These are phyloP conservation scores for Aspergillus sp. DNA, from an alignment of 2,329 filamentous ascomycete genomes.

Conservation along the genomic window DNA sequence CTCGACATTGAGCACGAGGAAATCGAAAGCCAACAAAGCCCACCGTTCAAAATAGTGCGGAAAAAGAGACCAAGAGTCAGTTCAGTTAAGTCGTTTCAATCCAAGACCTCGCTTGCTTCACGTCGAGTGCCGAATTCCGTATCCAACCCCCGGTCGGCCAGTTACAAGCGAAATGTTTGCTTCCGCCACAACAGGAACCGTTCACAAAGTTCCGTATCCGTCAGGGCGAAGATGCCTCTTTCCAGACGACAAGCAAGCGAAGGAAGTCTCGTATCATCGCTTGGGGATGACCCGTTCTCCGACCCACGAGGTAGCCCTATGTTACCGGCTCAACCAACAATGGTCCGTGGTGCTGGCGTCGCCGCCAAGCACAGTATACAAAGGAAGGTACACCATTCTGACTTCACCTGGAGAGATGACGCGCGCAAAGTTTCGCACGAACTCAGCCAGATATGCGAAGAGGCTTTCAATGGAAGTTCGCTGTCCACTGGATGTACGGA, in stretches of 20 bases:
- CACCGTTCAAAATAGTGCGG: constrained; percentile 33
- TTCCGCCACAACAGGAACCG: constrained; percentile 57
- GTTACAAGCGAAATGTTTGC: constrained; percentile 62
- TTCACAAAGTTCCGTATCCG: constrained; percentile 29
- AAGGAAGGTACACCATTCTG: constrained; percentile 43
- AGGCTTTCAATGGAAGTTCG: constrained; percentile 77
- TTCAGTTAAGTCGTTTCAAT: constrained; percentile 42
- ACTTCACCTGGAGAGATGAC: constrained; percentile 68
- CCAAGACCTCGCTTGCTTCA: constrained; percentile 50
- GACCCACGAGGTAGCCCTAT: constrained; percentile 37
- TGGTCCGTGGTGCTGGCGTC: constrained; percentile 34
- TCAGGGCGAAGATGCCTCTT: constrained; percentile 20
- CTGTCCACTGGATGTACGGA: constrained; percentile 52
- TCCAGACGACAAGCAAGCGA: constrained; percentile 25
- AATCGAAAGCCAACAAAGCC: constrained; percentile 19
- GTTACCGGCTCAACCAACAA: constrained; percentile 40
- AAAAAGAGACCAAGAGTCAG: constrained; percentile 33
- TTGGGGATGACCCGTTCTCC: constrained; percentile 19
- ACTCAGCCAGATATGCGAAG: constrained; percentile 86
- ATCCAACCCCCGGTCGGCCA: constrained; percentile 45
- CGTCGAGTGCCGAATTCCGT: constrained; percentile 38
- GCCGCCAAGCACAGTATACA: constrained; percentile 34
- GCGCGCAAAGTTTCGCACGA: constrained; percentile 80
- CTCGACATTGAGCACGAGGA: constrained; percentile 20
- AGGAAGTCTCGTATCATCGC: constrained; percentile 22